phyloP scores from a whole-genome alignment of 1,284 basidiomycete genomes.

The Moesziomyces antarcticus region DNA sequence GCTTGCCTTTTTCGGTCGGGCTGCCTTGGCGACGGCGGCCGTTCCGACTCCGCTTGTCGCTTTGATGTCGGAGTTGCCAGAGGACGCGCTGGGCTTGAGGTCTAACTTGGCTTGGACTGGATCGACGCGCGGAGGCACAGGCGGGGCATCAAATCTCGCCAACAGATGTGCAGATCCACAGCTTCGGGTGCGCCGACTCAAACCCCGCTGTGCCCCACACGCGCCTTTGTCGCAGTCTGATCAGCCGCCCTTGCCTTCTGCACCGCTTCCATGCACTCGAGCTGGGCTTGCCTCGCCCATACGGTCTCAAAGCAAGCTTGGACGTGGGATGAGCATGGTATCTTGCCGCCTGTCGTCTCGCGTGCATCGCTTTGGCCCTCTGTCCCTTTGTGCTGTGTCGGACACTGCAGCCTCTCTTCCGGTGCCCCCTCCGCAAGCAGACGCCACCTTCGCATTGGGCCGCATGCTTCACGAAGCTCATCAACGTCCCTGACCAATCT shows the following conservation, averaged over 20 bases:
- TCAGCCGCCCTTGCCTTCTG: not conserved
- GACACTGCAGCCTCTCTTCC: not conserved
- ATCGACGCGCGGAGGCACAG: conserved; percentile 13
- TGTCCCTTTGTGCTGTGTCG: conserved; percentile 12
- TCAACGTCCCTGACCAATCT: conserved; percentile 4
- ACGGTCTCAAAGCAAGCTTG: not conserved
- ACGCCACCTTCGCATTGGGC: not conserved
- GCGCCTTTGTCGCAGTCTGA: conserved; percentile 2
- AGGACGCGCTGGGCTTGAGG: not conserved
- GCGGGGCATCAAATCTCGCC: conserved; percentile 6
- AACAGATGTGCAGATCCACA: not conserved
- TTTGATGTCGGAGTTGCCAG: conserved; percentile 2
- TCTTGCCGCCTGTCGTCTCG: conserved; percentile 11
- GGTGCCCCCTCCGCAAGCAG: not conserved
- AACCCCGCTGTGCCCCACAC: conserved; percentile 1
- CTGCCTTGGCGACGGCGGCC: no score
- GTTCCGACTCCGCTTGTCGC: not conserved
- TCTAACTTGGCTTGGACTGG: not conserved
- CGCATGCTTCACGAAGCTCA: conserved; percentile 27
- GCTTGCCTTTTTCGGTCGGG: no score
- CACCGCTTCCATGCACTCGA: not conserved
- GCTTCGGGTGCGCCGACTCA: not conserved
- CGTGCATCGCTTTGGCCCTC: not conserved
- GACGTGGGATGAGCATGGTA: not conserved
- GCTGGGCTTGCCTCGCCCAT: not conserved